phyloP scores from a whole-genome alignment of 345 rosid genomes.

The Excoecaria cochinchinensis region DNA sequence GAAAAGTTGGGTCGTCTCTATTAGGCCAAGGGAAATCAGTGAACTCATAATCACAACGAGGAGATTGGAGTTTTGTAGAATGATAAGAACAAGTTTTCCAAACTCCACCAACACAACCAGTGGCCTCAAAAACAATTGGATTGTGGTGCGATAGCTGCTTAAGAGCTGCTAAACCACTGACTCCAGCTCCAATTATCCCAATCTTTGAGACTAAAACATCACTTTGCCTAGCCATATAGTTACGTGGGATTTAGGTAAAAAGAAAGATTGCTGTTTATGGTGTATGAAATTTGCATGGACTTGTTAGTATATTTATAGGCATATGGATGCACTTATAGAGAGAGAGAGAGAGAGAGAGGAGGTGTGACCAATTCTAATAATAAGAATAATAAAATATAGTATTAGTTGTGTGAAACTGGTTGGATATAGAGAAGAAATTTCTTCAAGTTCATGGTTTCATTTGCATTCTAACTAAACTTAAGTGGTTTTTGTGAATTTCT shows the following conservation, averaged over 20 bases:
- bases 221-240: slow-evolving; percentile 30
- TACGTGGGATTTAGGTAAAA: too few species aligned
- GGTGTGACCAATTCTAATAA: slow-evolving; percentile 8
- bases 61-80: slow-evolving; percentile 80
- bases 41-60: slow-evolving; percentile 70
- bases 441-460: slow-evolving; percentile 1
- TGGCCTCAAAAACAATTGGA: slow-evolving; percentile 77
- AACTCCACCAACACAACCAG: slow-evolving; percentile 79
- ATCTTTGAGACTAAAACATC: slow-evolving; percentile 44
- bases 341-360: slow-evolving; percentile 15
- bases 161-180: slow-evolving; percentile 79
- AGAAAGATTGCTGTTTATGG: not conserved
- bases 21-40: slow-evolving; percentile 85
- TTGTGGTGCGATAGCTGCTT: slow-evolving; percentile 64
- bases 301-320: slow-evolving; percentile 38
- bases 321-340: slow-evolving; percentile 11
- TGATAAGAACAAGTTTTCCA: slow-evolving; percentile 75
- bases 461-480: not conserved
- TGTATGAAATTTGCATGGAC: not conserved
- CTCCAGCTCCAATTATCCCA: slow-evolving; percentile 85
- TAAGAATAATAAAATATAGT: not conserved
- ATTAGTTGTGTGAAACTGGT: not conserved
- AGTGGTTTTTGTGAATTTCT: slow-evolving; percentile 24
- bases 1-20: slow-evolving; percentile 64
- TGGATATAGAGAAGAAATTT: slow-evolving; percentile 12